These are phyloP conservation scores for Clitoria ternatea DNA, from an alignment of 306 rosid genomes.

Conservation along the genomic window DNA sequence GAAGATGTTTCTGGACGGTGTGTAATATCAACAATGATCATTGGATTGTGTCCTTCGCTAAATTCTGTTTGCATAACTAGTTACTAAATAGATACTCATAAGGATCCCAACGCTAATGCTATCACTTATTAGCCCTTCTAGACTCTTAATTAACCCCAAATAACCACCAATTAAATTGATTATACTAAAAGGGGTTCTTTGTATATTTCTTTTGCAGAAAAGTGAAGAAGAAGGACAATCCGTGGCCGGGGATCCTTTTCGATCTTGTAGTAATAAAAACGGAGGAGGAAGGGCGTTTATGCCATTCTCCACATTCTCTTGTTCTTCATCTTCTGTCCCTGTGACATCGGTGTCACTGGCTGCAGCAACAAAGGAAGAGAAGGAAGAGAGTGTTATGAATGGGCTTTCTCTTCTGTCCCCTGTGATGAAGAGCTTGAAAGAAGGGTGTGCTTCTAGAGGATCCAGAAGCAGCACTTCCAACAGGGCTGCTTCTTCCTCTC, in stretches of 20 bases:
- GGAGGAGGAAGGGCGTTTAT: conserved; percentile 49
- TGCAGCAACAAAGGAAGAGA: conserved; percentile 51
- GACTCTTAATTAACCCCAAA: too few relatives aligned
- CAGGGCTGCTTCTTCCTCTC: conserved; percentile 46
- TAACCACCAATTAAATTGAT: too few relatives aligned
- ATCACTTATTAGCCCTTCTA: too few relatives aligned
- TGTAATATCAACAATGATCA: too few relatives aligned
- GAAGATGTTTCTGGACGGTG: too few relatives aligned
- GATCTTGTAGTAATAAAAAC: conserved; percentile 39
- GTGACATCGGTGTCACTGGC: conserved; percentile 19
- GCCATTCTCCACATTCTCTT: conserved; percentile 56
- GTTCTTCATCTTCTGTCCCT: conserved; percentile 27
- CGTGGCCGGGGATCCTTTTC: conserved; percentile 49
- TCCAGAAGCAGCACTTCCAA: conserved; percentile 47
- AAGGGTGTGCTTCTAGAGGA: conserved; percentile 53
- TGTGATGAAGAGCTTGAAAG: conserved; percentile 48
- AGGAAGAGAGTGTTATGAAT: conserved; percentile 49
- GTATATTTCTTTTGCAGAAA: conserved; percentile 34
- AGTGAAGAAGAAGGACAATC: conserved; percentile 40
- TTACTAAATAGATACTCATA: too few relatives aligned
- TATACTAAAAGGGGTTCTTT: neutral
- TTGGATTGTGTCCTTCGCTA: too few relatives aligned
- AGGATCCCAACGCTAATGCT: too few relatives aligned
- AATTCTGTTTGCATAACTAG: too few relatives aligned
- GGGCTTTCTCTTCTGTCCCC: conserved; percentile 70